Evolutionary conservation across 1,284 basidiomycete genomes (phyloP), one percentile per base, ranked within the genome.

Genomic region (Singerocomus inundabilis): DNA sequence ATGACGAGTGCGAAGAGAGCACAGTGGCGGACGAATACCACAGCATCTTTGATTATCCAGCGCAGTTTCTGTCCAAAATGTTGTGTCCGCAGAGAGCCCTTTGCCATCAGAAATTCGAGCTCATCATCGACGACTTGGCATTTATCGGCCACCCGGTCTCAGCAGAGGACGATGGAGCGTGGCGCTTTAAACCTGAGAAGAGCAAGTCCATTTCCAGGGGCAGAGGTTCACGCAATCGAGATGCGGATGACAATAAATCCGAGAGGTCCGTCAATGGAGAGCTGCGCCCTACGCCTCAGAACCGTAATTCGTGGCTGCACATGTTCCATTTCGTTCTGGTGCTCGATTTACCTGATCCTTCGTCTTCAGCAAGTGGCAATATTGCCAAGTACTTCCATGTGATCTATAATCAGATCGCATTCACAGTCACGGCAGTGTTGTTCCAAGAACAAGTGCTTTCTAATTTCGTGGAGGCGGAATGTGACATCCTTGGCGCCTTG

Each of bases 91-190:
- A 85, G 38, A 72, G 75, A 28, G 78, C 85, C 15, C 82, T 94
- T 65, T 97, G 93, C 63, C 93, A 98, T 69, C 91, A 93, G 66
- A 93, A 93, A 63, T 98, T 98, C 64, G 94, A 97, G 67, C 80
- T 99, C 26, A 71, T 90, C 38, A 86, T 98, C 18, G 94, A 98
- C 62, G 89, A 95, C 60, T 78, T 98, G n/a, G 90, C 85, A 2
- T 98, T 98, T 65, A 78, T 98, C 34, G 96, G 96, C 0, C 95
- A 98, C 68, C 96, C 96, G 0, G 93, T 98, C 2, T 88, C 86
- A 60, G 81, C 84, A 10, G 85, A 88, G 30, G 62, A 76, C n/a
- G 85, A 89, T 57, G 89, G 85, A 1, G 71, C 68, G 6, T 92
- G 90, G 90, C 71, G 71, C 30, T 88, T 88, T 64, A 81, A 77